A percentile compares a stretch with the other conserved stretches of the same genome.
These are phyloP conservation scores for Phaeosphaeriaceae sp. DNA, from an alignment of 2,329 filamentous ascomycete genomes.

Conservation along the genomic window DNA sequence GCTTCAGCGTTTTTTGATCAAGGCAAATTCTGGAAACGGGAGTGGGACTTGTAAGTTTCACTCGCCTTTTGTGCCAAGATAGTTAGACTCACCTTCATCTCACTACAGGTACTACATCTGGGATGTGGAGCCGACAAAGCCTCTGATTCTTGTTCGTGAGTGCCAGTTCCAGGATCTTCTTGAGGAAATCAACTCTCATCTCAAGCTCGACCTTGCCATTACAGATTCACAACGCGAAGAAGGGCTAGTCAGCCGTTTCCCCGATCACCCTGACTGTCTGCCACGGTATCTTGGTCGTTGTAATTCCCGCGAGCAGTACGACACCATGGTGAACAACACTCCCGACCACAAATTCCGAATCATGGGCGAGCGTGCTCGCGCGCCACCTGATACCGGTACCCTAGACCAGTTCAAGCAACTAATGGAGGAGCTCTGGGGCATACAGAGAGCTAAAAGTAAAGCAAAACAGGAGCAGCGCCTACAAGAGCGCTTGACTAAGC, in stretches of 20 bases:
- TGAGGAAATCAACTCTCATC: slow-evolving; percentile 64
- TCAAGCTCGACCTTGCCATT: slow-evolving; percentile 63
- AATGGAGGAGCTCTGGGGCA: slow-evolving; percentile 59
- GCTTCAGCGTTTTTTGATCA: slow-evolving; percentile 63
- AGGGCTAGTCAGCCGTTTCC: slow-evolving; percentile 69
- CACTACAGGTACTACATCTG: slow-evolving; percentile 69
- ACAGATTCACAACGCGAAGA: slow-evolving; percentile 59
- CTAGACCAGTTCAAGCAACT: slow-evolving; percentile 60
- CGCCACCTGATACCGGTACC: slow-evolving; percentile 43
- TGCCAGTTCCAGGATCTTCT: slow-evolving; percentile 71
- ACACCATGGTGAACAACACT: slow-evolving; percentile 37
- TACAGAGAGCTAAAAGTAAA: slow-evolving; percentile 59
- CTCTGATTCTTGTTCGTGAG: slow-evolving; percentile 71
- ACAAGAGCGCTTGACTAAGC: slow-evolving; percentile 56
- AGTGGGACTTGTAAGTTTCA: slow-evolving; percentile 77
- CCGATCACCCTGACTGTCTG: slow-evolving; percentile 63
- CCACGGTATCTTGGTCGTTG: slow-evolving; percentile 72
- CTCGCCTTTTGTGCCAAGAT: slow-evolving; percentile 25
- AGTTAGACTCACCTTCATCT: slow-evolving; percentile 5
- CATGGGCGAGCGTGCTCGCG: slow-evolving; percentile 23
- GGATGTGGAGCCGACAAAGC: slow-evolving; percentile 52
- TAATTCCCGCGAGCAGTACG: slow-evolving; percentile 54
- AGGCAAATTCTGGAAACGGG: slow-evolving; percentile 63
- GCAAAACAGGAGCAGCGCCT: slow-evolving; percentile 57
- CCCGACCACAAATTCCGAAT: slow-evolving; percentile 22